Evolutionary conservation across 164 flowering plant species (phyloP), one percentile per base, ranked within the genome.

Genomic region (Houttuynia cordata): DNA sequence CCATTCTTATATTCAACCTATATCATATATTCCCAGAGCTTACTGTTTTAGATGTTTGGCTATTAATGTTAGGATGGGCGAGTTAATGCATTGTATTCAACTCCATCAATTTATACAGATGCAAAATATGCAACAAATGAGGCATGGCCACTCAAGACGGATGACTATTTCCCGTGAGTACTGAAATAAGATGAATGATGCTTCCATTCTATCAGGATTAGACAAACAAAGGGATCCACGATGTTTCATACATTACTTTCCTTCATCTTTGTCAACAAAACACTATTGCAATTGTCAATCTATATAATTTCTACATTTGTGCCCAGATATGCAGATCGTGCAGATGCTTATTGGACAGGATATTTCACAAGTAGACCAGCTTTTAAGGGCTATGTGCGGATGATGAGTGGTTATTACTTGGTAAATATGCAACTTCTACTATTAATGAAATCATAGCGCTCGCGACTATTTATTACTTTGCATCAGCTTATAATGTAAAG

Each of bases 341-440:
- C 66, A 45, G 79, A 93, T 86, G 87, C 80, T 49, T 93, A 88
- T 74, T 93, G 96, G 97, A 93, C 97, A 25, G 96, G 99, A 47
- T 93, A 88, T 63, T 93, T 86, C 67, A 81, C 89, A 1, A 93
- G 99, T 62, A 81, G 97, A 65, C 89, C 99, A 60, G 78, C 89
- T 45, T n/a, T 86, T 22, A 93, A 93, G 66, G 79, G 87, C 57
- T 90, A 84, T 78, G 95, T 93, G 58, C 77, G 96, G 74, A 53
- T 62, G 56, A 69, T 91, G 91, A 85, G 99, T 76, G 88, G 83
- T 64, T 91, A 91, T 71, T 86, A 88, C 71, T 57, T 94, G 93
- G 99, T 91, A 80, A 37, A 21, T 30, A 20, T 3, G 7, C 1
- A 45, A 10, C 47, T 57, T 53, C 57, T n/a, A 41, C 47, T 24